These are phyloP conservation scores for Asterophora parasitica DNA, from an alignment of 768 basidiomycete species.

Conservation along the genomic window DNA sequence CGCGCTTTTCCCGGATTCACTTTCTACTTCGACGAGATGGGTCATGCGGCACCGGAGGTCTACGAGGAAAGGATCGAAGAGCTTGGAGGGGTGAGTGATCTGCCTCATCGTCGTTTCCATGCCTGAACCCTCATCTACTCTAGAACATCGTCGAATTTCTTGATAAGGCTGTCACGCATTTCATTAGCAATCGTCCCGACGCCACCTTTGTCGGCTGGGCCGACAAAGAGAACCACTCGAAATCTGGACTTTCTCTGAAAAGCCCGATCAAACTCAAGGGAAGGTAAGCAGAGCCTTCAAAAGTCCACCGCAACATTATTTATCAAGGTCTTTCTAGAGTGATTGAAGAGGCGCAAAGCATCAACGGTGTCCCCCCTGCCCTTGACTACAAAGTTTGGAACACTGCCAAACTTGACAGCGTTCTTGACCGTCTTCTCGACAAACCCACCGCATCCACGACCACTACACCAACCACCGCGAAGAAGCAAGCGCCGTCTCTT, in stretches of 20 bases:
- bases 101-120: not conserved
- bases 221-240: conserved; percentile 67
- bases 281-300: conserved; percentile 37
- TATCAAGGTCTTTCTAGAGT: conserved; percentile 1
- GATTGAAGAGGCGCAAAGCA: conserved; percentile 10
- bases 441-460: conserved; percentile 25
- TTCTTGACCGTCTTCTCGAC: conserved; percentile 61
- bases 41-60: conserved; percentile 34
- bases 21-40: conserved; percentile 78
- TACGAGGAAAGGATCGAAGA: conserved; percentile 55
- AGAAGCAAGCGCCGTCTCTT: conserved; percentile 42
- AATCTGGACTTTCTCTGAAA: conserved; percentile 33
- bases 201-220: conserved; percentile 32
- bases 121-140: conserved; percentile 1
- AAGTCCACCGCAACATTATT: not conserved
- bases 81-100: conserved; percentile 71
- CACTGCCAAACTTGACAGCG: conserved; percentile 63
- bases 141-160: conserved; percentile 89
- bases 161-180: conserved; percentile 79
- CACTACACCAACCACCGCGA: conserved; percentile 24
- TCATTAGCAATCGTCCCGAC: conserved; percentile 62
- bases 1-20: conserved; percentile 79
- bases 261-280: conserved; percentile 64
- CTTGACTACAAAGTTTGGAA: conserved; percentile 89
- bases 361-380: conserved; percentile 54